phyloP scores from a whole-genome alignment of 2,329 filamentous ascomycete genomes.

The Elsinoe necatrix region DNA sequence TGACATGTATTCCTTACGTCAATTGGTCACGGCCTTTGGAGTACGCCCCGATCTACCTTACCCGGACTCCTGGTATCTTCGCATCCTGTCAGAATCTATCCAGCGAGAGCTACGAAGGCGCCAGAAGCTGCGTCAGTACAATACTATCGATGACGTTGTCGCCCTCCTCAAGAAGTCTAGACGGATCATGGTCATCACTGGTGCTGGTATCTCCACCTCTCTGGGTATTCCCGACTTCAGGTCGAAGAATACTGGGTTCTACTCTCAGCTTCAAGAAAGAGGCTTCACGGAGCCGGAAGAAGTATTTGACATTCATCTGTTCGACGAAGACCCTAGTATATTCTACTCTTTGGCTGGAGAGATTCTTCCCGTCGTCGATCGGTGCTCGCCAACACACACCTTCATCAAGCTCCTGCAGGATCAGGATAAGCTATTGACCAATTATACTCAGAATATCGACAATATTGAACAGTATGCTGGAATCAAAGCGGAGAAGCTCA shows the following conservation, averaged over 20 bases:
- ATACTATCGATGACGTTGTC: constrained; percentile 81
- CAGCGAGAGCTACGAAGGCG: constrained; percentile 73
- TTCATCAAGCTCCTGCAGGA: constrained; percentile 88
- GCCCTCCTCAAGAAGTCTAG: constrained; percentile 60
- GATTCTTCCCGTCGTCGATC: constrained; percentile 69
- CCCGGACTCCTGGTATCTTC: constrained; percentile 64
- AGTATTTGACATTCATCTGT: constrained; percentile 85
- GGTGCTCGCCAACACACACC: constrained; percentile 80
- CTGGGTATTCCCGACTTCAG: constrained; percentile 96
- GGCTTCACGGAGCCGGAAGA: constrained; percentile 81
- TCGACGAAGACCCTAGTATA: constrained; percentile 71
- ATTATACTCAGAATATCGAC: constrained; percentile 98
- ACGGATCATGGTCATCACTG: constrained; percentile 90
- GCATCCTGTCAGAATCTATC: constrained; percentile 67
- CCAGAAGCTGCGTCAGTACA: constrained; percentile 69
- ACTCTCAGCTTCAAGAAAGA: constrained; percentile 71
- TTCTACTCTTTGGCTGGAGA: constrained; percentile 91
- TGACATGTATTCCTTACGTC: constrained; percentile 65
- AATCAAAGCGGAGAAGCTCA: constrained; percentile 68
- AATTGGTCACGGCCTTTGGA: constrained; percentile 78
- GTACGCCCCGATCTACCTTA: constrained; percentile 61
- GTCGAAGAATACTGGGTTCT: constrained; percentile 85
- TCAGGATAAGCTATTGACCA: constrained; percentile 81
- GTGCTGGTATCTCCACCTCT: constrained; percentile 92
- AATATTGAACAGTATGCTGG: constrained; percentile 84